These are phyloP conservation scores for Arthrinium phaeospermum DNA, from an alignment of 2,329 filamentous ascomycete species.

Conservation along the genomic window DNA sequence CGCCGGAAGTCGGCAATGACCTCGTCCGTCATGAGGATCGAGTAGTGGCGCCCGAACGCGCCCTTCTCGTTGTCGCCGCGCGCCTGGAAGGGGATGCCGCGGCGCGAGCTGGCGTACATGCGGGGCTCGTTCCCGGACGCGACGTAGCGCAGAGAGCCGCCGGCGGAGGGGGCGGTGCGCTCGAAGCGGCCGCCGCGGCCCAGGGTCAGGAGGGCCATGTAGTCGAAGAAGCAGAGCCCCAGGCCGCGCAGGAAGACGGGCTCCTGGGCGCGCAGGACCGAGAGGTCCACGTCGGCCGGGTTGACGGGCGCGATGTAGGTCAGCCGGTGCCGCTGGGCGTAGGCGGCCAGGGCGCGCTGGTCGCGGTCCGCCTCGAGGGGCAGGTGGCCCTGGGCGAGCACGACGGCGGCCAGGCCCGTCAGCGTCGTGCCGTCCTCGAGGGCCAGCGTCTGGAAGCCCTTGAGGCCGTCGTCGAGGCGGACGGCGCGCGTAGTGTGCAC, in stretches of 20 bases:
- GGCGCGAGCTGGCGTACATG: slow-evolving; percentile 27
- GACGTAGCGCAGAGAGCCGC: too few relatives aligned
- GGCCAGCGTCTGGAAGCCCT: slow-evolving; percentile 26
- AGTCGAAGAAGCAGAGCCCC: slow-evolving; percentile 30
- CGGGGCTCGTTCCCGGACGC: slow-evolving; percentile 28
- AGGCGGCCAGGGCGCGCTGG: slow-evolving; percentile 21
- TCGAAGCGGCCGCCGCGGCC: slow-evolving; percentile 28
- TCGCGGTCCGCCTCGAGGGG: slow-evolving; percentile 16
- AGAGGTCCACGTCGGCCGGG: slow-evolving; percentile 27
- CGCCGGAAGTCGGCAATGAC: slow-evolving; percentile 23
- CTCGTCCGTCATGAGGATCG: slow-evolving; percentile 24
- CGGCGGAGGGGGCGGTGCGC: too few relatives aligned
- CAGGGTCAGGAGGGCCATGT: slow-evolving; percentile 28
- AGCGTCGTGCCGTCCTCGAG: slow-evolving; percentile 24
- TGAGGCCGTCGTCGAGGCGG: slow-evolving; percentile 22
- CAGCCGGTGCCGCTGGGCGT: slow-evolving; percentile 24
- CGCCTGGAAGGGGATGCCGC: slow-evolving; percentile 29
- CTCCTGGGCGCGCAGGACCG: slow-evolving; percentile 21
- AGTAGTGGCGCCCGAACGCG: slow-evolving; percentile 23
- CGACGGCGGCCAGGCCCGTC: slow-evolving; percentile 24
- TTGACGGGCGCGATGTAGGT: slow-evolving; percentile 25
- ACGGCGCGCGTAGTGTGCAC: slow-evolving; percentile 23
- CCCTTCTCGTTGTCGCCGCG: slow-evolving; percentile 29
- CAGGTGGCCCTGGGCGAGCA: slow-evolving; percentile 29
- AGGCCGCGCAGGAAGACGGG: slow-evolving; percentile 28